Base-by-base conservation (phyloP, 352 stramenopile species). In the Globisporangium paroecandrum region DNA sequence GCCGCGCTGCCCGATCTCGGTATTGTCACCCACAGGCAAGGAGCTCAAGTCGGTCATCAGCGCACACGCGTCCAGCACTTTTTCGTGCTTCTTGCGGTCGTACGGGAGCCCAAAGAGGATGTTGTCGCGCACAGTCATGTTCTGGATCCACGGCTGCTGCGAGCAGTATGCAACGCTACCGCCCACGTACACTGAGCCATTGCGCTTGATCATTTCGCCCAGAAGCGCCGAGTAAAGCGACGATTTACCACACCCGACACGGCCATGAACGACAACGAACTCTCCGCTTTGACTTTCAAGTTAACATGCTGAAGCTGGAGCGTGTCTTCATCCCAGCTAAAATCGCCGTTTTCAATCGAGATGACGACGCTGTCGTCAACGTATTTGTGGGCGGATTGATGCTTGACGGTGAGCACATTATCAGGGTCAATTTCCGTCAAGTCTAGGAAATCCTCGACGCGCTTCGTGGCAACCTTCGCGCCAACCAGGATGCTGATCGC, bases 81-180 rank as follows among this genome's bases (percentile, higher is more conserved):
- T n/a, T 51, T 75, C 63, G 55, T 90, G 88, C 32, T 38, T 51
- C 75, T 79, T 0, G 69, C 64, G 66, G 56, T 85, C 69, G 41
- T 71, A 89, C 7, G 71, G 70, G 38, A 80, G 70, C 10, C 90
- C 89, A 73, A 98, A 98, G n/a, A 98, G 72, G 66, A 98, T 95
- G 72, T 98, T 98, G 9, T 75, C 69, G 6, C 69, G 65, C 22
- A 75, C 29, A 6, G 56, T 67, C 38, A 69, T 53, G 29, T 97
- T 95, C 49, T 98, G 74, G 60, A 99, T 97, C 89, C 91, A 99
- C 41, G 90, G 82, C 32, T 93, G 82, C 78, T 98, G 94, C 9
- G 91, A 78, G 60, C 86, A 97, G 75, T 96, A 97, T 13, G 86
- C 86, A 3, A 96, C 60, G 32, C 43, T 71, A 15, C 74, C 77